Evolutionary conservation across 1,284 basidiomycete genomes (phyloP).

Genomic region (Trichosporon inkin): DNA sequence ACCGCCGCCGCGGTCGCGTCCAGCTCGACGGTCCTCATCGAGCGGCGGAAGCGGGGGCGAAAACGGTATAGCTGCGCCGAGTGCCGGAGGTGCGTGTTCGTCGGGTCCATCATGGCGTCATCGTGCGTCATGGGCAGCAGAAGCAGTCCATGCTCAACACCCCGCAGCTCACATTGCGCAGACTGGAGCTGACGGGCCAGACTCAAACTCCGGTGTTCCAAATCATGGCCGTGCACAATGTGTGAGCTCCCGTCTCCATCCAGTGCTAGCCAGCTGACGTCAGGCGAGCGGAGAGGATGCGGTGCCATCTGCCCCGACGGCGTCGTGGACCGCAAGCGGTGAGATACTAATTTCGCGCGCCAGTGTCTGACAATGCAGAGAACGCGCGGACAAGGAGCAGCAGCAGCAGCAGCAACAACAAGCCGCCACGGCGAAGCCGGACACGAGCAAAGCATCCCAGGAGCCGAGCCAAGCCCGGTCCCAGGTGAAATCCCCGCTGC

Average conservation of each 20-base stretch:
- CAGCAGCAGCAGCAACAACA: conserved; percentile 39
- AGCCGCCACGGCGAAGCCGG: conserved; percentile 15
- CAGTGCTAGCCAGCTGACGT: too few species aligned
- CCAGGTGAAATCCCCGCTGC: conserved; percentile 30
- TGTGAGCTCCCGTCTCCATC: conserved; percentile 29
- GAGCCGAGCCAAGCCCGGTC: conserved; percentile 38
- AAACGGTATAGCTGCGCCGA: conserved; percentile 23
- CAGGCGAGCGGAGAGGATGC: conserved; percentile 15
- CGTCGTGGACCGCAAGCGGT: conserved; percentile 38
- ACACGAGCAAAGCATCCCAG: not conserved
- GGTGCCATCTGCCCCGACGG: conserved; percentile 20
- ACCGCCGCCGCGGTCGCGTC: not conserved
- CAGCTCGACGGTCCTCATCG: conserved; percentile 9
- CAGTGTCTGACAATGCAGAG: not conserved
- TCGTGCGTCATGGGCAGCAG: too few species aligned
- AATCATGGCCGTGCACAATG: conserved; percentile 23
- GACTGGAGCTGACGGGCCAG: not conserved
- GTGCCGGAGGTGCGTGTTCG: conserved; percentile 21
- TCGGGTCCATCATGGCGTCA: too few species aligned
- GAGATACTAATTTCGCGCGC: conserved; percentile 13
- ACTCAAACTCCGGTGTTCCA: conserved; percentile 24
- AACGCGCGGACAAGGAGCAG: conserved; percentile 41
- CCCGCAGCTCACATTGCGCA: not conserved
- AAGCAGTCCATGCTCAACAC: too few species aligned
- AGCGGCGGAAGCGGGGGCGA: conserved; percentile 14